Evolutionary conservation across 768 basidiomycete species (phyloP).

Genomic region (Kwoniella europaea): DNA sequence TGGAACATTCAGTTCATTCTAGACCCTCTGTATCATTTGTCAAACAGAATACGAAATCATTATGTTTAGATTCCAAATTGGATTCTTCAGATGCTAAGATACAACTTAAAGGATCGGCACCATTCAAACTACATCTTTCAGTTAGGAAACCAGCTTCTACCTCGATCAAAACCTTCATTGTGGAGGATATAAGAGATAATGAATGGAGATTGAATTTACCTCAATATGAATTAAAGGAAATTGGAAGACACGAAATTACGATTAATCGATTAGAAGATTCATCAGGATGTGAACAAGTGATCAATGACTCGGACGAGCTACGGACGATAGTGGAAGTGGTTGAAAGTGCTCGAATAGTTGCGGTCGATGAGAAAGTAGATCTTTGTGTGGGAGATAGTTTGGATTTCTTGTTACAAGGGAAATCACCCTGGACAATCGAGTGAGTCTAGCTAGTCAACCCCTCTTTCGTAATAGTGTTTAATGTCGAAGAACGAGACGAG

Average conservation of each 20-base stretch:
- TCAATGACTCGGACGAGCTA: slow-evolving; percentile 64
- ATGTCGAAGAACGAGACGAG: no score
- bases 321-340: slow-evolving; percentile 76
- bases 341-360: slow-evolving; percentile 89
- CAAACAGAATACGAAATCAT: slow-evolving; percentile 69
- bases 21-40: slow-evolving; percentile 83
- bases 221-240: slow-evolving; percentile 72
- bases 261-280: slow-evolving; percentile 81
- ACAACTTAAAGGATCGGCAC: slow-evolving; percentile 78
- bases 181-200: slow-evolving; percentile 55
- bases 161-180: slow-evolving; percentile 63
- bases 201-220: slow-evolving; percentile 75
- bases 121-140: slow-evolving; percentile 74
- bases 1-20: slow-evolving; percentile 82
- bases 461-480: no score
- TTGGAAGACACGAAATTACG: slow-evolving; percentile 78
- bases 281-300: slow-evolving; percentile 75
- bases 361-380: slow-evolving; percentile 76
- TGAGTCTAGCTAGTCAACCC: slow-evolving; percentile 22
- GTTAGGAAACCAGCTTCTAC: slow-evolving; percentile 75
- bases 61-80: slow-evolving; percentile 69
- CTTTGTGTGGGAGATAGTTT: slow-evolving; percentile 88
- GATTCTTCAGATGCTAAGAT: slow-evolving; percentile 73
- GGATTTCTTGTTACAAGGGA: slow-evolving; percentile 92
- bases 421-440: slow-evolving; percentile 87